Evolutionary conservation across 257 asterid species (phyloP).

Genomic region (Scutellaria baicalensis): DNA sequence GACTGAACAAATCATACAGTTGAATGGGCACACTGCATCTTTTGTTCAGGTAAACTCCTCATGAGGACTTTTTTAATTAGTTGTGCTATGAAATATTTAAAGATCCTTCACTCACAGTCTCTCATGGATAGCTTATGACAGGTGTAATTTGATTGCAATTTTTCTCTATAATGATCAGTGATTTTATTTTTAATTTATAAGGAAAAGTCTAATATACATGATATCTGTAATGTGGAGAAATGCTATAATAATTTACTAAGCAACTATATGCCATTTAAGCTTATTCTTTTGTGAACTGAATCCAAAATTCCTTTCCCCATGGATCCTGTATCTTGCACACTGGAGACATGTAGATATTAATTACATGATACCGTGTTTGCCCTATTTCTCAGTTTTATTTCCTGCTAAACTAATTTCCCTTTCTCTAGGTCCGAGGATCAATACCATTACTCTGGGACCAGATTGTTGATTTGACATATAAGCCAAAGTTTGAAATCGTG

Average conservation of each 20-base stretch:
- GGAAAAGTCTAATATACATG: not conserved
- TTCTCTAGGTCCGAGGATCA: constrained; percentile 88
- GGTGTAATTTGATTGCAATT: constrained; percentile 3
- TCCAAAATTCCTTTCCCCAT: not conserved
- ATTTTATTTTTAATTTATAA: not conserved
- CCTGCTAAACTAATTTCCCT: constrained; percentile 1
- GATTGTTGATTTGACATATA: constrained; percentile 95
- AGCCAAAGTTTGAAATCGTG: constrained; percentile 85
- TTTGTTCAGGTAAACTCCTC: constrained; percentile 70
- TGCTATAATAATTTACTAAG: not conserved
- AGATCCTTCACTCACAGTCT: constrained; percentile 3
- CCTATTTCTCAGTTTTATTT: not conserved
- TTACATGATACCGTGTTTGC: not conserved
- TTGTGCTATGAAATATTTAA: constrained; percentile 10
- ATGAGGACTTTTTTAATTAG: not conserved
- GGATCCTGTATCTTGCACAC: not conserved
- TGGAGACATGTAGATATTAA: not conserved
- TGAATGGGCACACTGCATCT: constrained; percentile 79
- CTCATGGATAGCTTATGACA: not conserved
- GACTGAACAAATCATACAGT: constrained; percentile 81
- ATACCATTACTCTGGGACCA: constrained; percentile 98
- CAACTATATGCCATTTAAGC: not conserved
- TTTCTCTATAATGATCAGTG: not conserved
- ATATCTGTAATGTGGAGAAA: not conserved
- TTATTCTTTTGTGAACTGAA: not conserved